phyloP scores from a whole-genome alignment of 2,329 filamentous ascomycete genomes.

The Fusarium xyrophilum region DNA sequence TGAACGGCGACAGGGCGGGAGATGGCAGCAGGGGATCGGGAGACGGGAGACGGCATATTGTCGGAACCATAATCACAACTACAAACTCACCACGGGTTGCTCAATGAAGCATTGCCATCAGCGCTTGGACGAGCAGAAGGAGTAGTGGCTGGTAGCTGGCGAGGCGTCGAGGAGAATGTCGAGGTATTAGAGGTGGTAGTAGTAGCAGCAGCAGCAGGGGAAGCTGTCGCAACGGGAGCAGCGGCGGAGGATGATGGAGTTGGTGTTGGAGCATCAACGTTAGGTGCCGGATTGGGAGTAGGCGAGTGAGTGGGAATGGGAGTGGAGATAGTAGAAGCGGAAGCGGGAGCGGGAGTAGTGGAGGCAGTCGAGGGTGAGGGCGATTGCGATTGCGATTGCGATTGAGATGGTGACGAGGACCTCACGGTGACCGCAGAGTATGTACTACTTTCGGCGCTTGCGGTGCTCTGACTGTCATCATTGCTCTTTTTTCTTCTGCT shows the following conservation, averaged over 20 bases:
- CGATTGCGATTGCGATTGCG: conserved; percentile 7
- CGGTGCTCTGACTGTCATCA: neutral
- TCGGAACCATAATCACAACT: neutral
- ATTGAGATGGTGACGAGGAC: conserved; percentile 46
- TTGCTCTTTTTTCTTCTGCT: neutral
- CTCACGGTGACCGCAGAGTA: conserved; percentile 71
- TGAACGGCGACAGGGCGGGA: conserved; percentile 28
- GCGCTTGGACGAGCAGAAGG: conserved; percentile 29
- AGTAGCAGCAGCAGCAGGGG: conserved; percentile 14
- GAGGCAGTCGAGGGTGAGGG: conserved; percentile 37
- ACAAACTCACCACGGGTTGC: conserved; percentile 40
- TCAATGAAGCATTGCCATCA: conserved; percentile 39
- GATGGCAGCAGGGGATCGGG: conserved; percentile 22
- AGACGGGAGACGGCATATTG: conserved; percentile 27
- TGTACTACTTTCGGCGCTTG: conserved; percentile 71
- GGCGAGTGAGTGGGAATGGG: conserved; percentile 43
- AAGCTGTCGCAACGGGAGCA: conserved; percentile 29
- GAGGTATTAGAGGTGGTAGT: conserved; percentile 16
- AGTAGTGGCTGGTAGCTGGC: conserved; percentile 25
- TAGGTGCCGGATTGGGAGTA: conserved; percentile 36
- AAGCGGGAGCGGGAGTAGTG: conserved; percentile 46
- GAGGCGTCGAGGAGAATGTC: conserved; percentile 26
- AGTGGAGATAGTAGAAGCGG: conserved; percentile 44
- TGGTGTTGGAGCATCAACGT: conserved; percentile 24
- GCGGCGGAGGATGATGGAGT: conserved; percentile 28